Conservation (phyloP, 768 basidiomycete species). For the Atractiella rhizophila region DNA sequence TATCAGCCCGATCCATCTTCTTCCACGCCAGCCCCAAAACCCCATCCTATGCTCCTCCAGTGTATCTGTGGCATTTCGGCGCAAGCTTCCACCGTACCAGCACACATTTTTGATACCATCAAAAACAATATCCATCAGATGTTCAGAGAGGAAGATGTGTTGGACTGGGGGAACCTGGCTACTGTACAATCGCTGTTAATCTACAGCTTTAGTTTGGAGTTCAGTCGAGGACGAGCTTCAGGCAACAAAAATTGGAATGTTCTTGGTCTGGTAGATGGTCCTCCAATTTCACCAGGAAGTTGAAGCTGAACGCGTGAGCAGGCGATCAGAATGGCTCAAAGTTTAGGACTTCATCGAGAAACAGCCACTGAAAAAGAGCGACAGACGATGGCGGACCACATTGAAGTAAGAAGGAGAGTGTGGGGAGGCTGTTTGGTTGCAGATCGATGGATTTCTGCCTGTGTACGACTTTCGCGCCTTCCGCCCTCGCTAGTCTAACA, state of each 20-base stretch:
- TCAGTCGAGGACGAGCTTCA: constrained; percentile 15
- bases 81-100: constrained; percentile 50
- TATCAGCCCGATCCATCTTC: constrained; percentile 48
- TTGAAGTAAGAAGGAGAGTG: constrained; percentile 64
- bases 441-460: constrained; percentile 39
- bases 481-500: too few species aligned
- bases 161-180: constrained; percentile 26
- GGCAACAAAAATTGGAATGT: constrained; percentile 13
- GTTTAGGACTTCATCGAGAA: constrained; percentile 78
- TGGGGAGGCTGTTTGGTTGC: constrained; percentile 89
- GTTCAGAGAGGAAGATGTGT: constrained; percentile 69
- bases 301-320: neutral
- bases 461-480: constrained; percentile 1
- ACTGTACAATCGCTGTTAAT: constrained; percentile 51
- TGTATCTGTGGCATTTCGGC: constrained; percentile 82
- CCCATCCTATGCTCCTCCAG: constrained; percentile 60
- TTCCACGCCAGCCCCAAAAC: constrained; percentile 45
- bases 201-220: constrained; percentile 10
- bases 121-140: constrained; percentile 62
- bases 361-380: constrained; percentile 40
- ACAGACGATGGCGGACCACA: constrained; percentile 21
- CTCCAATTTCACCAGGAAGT: neutral
- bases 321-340: constrained; percentile 48
- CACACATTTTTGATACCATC: constrained; percentile 66
- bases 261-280: constrained; percentile 2